Evolutionary conservation across 2,329 filamentous ascomycete genomes (phyloP).

Genomic region (Aspergillus candidus): DNA sequence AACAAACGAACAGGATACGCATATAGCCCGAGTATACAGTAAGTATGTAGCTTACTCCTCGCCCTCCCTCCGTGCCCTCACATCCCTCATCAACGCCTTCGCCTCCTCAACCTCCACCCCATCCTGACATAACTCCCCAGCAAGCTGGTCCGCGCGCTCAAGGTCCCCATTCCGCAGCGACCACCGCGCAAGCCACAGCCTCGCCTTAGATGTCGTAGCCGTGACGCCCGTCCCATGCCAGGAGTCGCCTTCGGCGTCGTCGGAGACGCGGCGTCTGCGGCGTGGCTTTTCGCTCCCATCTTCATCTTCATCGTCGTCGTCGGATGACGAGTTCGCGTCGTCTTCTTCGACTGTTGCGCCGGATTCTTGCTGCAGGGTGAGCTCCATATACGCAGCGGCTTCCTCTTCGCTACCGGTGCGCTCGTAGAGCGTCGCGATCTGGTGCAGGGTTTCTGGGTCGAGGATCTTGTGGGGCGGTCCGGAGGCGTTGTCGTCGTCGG

Average conservation of each 20-base stretch:
- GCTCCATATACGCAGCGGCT: constrained; percentile 89
- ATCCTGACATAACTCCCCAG: constrained; percentile 89
- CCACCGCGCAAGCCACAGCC: constrained; percentile 86
- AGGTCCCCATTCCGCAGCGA: constrained; percentile 73
- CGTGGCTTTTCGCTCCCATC: constrained; percentile 30
- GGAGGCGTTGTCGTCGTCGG: constrained; percentile 22
- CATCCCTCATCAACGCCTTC: constrained; percentile 83
- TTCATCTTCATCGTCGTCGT: constrained; percentile 22
- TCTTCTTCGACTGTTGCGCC: constrained; percentile 47
- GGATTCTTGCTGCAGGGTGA: constrained; percentile 87
- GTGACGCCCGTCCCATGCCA: constrained; percentile 72
- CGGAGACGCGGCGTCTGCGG: constrained; percentile 26
- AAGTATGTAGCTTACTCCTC: constrained; percentile 8
- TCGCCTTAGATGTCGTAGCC: constrained; percentile 80
- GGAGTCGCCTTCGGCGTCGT: constrained; percentile 37
- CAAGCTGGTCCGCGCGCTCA: constrained; percentile 68
- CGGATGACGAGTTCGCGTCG: constrained; percentile 19
- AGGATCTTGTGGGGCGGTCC: constrained; percentile 50
- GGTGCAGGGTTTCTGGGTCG: constrained; percentile 83
- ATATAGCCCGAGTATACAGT: neutral
- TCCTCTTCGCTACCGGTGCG: constrained; percentile 69
- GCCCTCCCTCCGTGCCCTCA: constrained; percentile 65
- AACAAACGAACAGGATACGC: neutral
- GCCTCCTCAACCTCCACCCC: constrained; percentile 96
- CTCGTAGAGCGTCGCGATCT: constrained; percentile 88